Evolutionary conservation across 2,329 filamentous ascomycete genomes (phyloP), one percentile per base, ranked within the genome.

Genomic region (Thielaviopsis euricoi): DNA sequence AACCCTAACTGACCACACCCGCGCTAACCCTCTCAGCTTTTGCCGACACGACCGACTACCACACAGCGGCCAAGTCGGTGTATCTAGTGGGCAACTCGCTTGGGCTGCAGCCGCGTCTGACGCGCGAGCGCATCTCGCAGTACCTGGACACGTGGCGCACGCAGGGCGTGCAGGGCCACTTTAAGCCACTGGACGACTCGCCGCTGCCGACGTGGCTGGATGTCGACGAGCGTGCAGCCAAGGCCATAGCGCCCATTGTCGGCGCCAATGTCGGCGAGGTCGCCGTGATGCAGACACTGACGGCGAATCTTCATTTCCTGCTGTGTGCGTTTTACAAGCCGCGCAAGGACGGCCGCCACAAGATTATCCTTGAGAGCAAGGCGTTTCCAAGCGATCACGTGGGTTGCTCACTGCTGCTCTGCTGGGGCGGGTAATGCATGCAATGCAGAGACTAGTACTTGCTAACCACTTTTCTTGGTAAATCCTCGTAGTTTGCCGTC

Each of bases 31-130:
- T 51, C 9, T 17, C 51, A 60, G 59, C 56, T n/a, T 58, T 58
- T 26, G n/a, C 19, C 40, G 49, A 53, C 21, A 26, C 52, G 22
- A 25, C 22, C 6, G 55, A 33, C 23, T 58, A 58, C 52, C 29
- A 49, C 3, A n/a, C 29, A 13, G 55, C 56, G 17, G 37, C 52
- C 23, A 58, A 60, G 59, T 68, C 69, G 60, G 83, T 88, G 60
- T 96, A 95, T 69, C 82, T 96, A 62, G 91, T 89, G 63, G 90
- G 90, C 58, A 95, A 95, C 72, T 95, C 89, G 0, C 78, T 95
- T 1, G 89, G 89, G 43, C 79, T 91, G 3, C 89, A 95, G 68
- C 89, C 90, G 51, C 79, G 76, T 59, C 67, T 68, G 57, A 70
- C 68, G n/a, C 75, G 76, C 26, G 81, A 80, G 1, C 74, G 77